Conservation (phyloP, 225 moss, liverwort and hornwort species). For the Pseudisothecium myosuroides region DNA sequence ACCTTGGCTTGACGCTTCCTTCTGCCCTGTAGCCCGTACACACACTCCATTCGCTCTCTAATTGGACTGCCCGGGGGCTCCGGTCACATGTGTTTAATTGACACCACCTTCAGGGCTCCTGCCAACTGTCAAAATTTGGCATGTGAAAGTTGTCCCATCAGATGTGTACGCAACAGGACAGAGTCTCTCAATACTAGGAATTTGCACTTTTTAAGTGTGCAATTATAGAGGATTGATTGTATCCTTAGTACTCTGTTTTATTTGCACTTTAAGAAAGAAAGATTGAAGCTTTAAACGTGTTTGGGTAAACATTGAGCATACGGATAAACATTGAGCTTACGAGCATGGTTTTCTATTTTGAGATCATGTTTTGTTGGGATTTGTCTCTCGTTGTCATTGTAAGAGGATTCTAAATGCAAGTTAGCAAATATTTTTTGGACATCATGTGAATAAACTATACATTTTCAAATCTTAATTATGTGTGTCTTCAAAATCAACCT, state of each 20-base stretch:
- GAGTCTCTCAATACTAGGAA: neutral
- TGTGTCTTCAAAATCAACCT: neutral
- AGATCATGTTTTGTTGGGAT: neutral
- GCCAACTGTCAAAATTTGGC: neutral
- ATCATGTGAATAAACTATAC: neutral
- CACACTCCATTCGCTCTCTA: neutral
- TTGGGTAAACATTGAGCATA: neutral
- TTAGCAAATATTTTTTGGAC: neutral
- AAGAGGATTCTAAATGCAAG: neutral
- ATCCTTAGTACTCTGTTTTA: too few relatives aligned
- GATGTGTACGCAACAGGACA: neutral
- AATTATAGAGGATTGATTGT: neutral
- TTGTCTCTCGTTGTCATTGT: neutral
- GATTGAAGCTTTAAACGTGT: neutral
- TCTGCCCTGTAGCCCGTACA: neutral
- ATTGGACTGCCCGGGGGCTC: neutral
- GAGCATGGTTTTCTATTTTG: neutral
- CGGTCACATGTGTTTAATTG: neutral
- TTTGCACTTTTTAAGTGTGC: neutral
- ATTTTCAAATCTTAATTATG: neutral
- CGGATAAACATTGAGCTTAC: neutral
- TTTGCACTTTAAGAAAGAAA: neutral
- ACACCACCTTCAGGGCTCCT: neutral
- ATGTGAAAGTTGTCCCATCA: neutral
- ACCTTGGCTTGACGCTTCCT: neutral